phyloP scores from a whole-genome alignment of 2,329 filamentous ascomycete genomes.

The Rutstroemia sp. region DNA sequence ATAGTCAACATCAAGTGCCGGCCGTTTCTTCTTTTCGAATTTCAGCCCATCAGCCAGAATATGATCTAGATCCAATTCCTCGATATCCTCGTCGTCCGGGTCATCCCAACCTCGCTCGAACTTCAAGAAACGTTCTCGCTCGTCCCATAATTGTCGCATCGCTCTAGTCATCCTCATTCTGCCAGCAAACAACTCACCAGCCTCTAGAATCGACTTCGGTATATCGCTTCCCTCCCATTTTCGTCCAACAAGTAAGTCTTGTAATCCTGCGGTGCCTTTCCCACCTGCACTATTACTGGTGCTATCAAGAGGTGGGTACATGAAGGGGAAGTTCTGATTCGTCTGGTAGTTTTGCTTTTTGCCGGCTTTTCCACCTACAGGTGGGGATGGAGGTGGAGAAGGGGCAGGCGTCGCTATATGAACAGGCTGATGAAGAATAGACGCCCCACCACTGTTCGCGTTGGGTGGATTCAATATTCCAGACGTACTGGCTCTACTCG shows the following conservation, averaged over 20 bases:
- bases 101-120: constrained; percentile 83
- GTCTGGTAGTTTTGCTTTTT: constrained; percentile 99
- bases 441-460: constrained; percentile 53
- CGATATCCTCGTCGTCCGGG: constrained; percentile 34
- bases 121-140: constrained; percentile 83
- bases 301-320: constrained; percentile 88
- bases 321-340: constrained; percentile 96
- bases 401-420: constrained; percentile 98
- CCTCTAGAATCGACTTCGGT: constrained; percentile 89
- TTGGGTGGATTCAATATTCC: constrained; percentile 55
- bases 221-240: constrained; percentile 94
- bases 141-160: constrained; percentile 90
- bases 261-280: constrained; percentile 74
- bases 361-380: constrained; percentile 78
- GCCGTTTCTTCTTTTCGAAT: constrained; percentile 36
- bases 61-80: constrained; percentile 36
- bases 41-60: constrained; percentile 35
- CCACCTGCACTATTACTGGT: constrained; percentile 86
- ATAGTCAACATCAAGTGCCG: constrained; percentile 35
- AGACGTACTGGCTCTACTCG: constrained; percentile 52
- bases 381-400: constrained; percentile 87
- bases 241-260: constrained; percentile 72
- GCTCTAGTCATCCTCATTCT: constrained; percentile 87
- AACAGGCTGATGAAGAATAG: constrained; percentile 90
- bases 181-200: constrained; percentile 82